phyloP scores from a whole-genome alignment of 129 eudicot species.

The Pittosporum tobira region DNA sequence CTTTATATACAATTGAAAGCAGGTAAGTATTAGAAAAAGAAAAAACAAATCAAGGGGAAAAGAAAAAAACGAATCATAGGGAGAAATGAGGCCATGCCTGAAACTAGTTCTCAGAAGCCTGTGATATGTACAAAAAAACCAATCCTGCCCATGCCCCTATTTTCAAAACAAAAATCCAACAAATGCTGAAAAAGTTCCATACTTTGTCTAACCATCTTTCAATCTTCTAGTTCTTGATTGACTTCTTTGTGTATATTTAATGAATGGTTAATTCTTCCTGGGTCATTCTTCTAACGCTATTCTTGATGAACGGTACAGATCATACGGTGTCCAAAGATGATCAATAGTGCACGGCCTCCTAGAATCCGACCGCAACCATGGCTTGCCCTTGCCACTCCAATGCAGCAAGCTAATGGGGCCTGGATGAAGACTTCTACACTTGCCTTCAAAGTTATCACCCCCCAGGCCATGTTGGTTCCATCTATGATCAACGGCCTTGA shows the following conservation, averaged over 20 bases:
- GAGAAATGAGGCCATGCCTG: too few species aligned
- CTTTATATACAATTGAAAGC: background rate
- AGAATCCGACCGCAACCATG: conserved; percentile 40
- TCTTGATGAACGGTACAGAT: conserved; percentile 35
- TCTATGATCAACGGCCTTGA: conserved; percentile 36
- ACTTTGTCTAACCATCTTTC: background rate
- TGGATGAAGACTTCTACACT: conserved; percentile 36
- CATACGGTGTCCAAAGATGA: conserved; percentile 41
- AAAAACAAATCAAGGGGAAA: background rate
- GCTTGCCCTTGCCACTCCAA: conserved; percentile 55
- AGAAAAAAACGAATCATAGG: background rate
- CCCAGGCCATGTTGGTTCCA: conserved; percentile 52
- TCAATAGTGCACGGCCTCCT: conserved; percentile 38
- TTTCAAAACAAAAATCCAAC: background rate
- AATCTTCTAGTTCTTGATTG: conserved; percentile 10
- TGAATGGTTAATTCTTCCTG: background rate
- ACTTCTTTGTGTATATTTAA: background rate
- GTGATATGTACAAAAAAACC: background rate
- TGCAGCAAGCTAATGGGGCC: conserved; percentile 45
- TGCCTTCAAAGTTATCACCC: conserved; percentile 44
- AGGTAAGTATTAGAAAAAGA: background rate
- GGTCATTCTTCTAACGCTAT: conserved; percentile 25
- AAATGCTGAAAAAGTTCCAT: background rate
- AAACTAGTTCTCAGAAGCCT: background rate
- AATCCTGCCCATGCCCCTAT: background rate